Evolutionary conservation across 306 rosid genomes (phyloP).

Genomic region (Myrica gale): DNA sequence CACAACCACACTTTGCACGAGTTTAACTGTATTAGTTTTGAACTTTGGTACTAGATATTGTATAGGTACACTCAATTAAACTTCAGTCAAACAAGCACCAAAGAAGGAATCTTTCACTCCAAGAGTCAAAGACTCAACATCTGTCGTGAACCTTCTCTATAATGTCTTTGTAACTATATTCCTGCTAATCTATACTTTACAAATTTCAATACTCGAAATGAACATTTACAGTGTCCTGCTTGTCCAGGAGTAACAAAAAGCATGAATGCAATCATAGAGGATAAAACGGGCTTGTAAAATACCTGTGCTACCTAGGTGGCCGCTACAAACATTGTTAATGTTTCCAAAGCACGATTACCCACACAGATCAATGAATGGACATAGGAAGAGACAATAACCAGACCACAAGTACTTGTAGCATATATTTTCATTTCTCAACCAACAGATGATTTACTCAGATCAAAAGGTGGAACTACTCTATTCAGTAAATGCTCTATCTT

Average conservation of each 20-base stretch:
- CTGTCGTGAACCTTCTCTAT: neutral
- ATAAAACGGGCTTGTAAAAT: neutral
- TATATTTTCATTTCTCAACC: neutral
- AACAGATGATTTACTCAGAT: neutral
- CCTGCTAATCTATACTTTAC: neutral
- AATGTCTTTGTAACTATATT: neutral
- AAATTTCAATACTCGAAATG: neutral
- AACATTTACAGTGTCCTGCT: neutral
- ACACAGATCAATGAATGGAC: neutral
- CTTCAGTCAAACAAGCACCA: constrained; percentile 2
- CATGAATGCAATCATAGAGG: neutral
- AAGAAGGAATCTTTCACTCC: neutral
- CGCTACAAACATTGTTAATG: too few relatives aligned
- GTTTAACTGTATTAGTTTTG: too few relatives aligned
- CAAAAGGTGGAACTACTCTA: neutral
- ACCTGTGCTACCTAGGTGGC: neutral
- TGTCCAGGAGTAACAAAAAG: neutral
- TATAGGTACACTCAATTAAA: neutral
- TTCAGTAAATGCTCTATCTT: neutral
- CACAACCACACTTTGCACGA: too few relatives aligned
- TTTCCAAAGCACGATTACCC: neutral
- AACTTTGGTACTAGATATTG: too few relatives aligned
- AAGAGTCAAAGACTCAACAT: neutral
- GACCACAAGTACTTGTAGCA: neutral
- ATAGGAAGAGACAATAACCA: neutral